Base-by-base conservation (phyloP, 192 early-diverging fungal species). In the Martensiomyces pterosporus region DNA sequence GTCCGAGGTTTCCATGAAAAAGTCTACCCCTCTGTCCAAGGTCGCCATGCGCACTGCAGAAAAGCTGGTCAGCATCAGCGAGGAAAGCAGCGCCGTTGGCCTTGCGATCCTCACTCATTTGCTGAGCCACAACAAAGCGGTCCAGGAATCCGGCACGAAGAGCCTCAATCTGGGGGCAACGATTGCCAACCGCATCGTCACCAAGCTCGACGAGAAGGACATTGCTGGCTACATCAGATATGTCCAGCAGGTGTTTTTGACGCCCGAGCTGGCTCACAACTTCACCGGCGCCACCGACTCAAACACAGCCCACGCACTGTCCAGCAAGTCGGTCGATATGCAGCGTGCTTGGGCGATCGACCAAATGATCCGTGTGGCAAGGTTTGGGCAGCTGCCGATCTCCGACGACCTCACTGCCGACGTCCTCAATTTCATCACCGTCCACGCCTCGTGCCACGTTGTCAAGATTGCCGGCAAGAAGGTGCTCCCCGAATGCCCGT, bases 81-180 rank as follows among this genome's bases (percentile, higher is more conserved):
- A 81, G 45, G 72, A 75, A 35, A 85, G 86, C 59, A 78, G 84
- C 21, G 76, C 80, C 51, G 78, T 87, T 16, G 86, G 84, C 14
- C 66, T 93, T 49, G 81, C 85, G 14, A 62, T 95, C 42, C 79
- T 93, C 22, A 82, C 87, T 18, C 87, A 93, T 49, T 75, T 97
- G 52, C 61, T 89, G 25, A 89, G 86, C 75, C 73, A 88, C 52
- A 83, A 82, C 24, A 70, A 79, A 53, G 67, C 71, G 36, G 53
- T 55, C 40, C 35, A n/a, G 23, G 21, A 38, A 7, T 73, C 79
- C 37, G 90, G 91, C 63, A 83, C 89, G 52, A 61, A 55, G 25
- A 57, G 84, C 18, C 87, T 82, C 13, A 80, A 74, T 29, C 62
- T 73, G 41, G 54, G 71, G 43, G 84, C 89, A 9, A 88, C 89